Conservation (phyloP, 2,329 filamentous ascomycete genomes). For the Sclerotinia spermophila region DNA sequence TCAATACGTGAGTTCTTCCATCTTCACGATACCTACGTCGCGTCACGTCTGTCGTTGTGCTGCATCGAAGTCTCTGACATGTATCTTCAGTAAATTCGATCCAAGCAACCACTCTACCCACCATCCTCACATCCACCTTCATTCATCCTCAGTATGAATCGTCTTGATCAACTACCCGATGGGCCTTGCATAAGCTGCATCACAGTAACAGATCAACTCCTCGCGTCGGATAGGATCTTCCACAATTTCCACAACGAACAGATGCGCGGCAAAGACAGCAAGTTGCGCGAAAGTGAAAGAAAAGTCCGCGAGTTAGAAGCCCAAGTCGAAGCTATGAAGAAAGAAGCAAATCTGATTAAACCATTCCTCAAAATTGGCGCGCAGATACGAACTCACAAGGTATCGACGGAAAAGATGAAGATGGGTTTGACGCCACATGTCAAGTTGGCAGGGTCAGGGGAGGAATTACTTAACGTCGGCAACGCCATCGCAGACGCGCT, state of each 20-base stretch:
- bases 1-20: not conserved
- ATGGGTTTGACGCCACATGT: not conserved
- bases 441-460: not conserved
- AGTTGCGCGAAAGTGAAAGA: not conserved
- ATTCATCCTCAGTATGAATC: not conserved
- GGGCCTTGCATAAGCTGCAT: conserved; percentile 2
- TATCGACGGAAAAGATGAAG: conserved; percentile 10
- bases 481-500: conserved; percentile 7
- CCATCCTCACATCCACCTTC: not conserved
- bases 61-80: not conserved
- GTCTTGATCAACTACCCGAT: not conserved
- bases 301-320: conserved; percentile 4
- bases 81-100: not conserved
- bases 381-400: conserved; percentile 1
- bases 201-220: not conserved
- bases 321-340: not conserved
- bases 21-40: not conserved
- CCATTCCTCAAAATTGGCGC: conserved; percentile 1
- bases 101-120: not conserved
- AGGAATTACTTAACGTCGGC: conserved; percentile 3
- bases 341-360: conserved; percentile 6
- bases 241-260: conserved; percentile 5
- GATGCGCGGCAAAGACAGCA: conserved; percentile 6
- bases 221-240: conserved; percentile 1
- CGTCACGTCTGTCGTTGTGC: not conserved